Conservation (phyloP, 176 grass and related monocot genomes). For the Musa itinerans region DNA sequence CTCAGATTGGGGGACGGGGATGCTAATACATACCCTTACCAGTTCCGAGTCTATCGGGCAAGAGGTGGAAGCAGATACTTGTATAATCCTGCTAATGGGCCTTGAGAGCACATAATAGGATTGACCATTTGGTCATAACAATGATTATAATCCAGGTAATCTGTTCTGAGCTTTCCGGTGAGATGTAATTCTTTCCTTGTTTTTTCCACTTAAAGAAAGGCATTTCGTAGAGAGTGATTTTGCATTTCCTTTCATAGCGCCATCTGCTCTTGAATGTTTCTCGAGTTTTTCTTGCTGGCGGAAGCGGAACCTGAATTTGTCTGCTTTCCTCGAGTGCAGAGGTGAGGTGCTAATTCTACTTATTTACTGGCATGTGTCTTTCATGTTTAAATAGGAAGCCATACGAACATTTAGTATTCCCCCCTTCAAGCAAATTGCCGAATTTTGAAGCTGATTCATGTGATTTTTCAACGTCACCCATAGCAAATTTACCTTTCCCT, state of each 20-base stretch:
- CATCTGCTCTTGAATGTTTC: no score
- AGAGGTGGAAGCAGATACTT: background rate
- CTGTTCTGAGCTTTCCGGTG: background rate
- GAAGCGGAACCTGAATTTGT: no score
- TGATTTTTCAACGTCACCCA: no score
- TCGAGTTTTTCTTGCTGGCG: no score
- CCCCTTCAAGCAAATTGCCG: no score
- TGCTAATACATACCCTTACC: background rate
- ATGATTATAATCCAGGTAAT: constrained; percentile 13
- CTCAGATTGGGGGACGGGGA: background rate
- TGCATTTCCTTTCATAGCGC: background rate
- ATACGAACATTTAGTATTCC: no score
- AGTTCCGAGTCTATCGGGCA: background rate
- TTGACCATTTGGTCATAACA: background rate
- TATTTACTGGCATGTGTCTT: no score
- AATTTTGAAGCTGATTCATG: no score
- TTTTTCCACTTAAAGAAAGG: background rate
- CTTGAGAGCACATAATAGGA: background rate
- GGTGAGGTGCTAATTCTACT: no score
- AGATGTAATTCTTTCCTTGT: constrained; percentile 2
- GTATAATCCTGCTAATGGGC: constrained; percentile 8
- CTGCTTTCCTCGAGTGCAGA: no score
- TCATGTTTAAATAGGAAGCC: no score
- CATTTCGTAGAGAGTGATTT: background rate
- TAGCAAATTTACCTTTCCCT: no score